Percentiles rank a stretch among this genome's conserved stretches.
Conservation (phyloP, 306 rosid species). For the Cyamopsis tetragonoloba region DNA sequence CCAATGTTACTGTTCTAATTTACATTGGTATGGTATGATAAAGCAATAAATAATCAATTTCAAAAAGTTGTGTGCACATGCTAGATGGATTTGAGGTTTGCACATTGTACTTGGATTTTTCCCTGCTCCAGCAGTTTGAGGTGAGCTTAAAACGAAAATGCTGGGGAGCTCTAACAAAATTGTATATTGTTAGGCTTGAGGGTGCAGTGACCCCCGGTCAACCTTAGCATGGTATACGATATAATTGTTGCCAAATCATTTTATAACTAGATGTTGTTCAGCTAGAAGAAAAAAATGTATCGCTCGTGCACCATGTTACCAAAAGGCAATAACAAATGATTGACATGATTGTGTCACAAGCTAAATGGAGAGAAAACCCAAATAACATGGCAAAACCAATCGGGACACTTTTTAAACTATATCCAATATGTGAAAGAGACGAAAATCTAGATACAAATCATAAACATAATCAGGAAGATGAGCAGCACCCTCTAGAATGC, state of each 20-base stretch:
- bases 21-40: neutral
- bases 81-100: neutral
- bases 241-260: neutral
- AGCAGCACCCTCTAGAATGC: conserved; percentile 75
- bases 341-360: neutral
- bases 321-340: neutral
- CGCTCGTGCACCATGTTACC: neutral
- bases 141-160: too few relatives aligned
- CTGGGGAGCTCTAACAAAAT: neutral
- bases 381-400: neutral
- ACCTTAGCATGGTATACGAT: neutral
- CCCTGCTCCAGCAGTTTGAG: neutral
- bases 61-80: neutral
- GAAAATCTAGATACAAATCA: conserved; percentile 10
- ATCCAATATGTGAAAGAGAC: neutral
- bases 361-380: neutral
- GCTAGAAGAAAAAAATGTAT: neutral
- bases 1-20: neutral
- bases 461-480: conserved; percentile 18
- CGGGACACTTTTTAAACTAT: neutral
- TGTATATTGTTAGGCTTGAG: neutral
- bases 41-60: neutral
- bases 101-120: neutral
- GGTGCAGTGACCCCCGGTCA: neutral
- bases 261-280: neutral